Conservation (phyloP, 2,329 filamentous ascomycete genomes). For the Intubia oerlemansii region DNA sequence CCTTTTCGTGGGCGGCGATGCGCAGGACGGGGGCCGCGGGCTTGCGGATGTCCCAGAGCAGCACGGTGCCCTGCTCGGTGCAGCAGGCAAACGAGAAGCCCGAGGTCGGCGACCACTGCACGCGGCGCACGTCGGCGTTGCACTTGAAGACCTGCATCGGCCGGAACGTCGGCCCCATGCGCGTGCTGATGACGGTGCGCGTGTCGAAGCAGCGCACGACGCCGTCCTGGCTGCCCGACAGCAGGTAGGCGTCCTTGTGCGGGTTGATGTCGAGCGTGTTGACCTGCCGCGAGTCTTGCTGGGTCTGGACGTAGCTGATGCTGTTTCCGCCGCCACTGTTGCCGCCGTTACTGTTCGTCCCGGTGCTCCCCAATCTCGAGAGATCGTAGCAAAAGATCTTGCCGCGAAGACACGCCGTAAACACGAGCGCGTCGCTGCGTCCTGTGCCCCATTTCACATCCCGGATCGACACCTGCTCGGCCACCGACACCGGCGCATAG, state of each 20-base stretch:
- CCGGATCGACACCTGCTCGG: conserved; percentile 41
- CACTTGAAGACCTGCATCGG: conserved; percentile 24
- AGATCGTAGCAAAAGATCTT: conserved; percentile 45
- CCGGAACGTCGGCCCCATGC: conserved; percentile 28
- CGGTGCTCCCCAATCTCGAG: conserved; percentile 25
- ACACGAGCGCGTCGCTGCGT: conserved; percentile 29
- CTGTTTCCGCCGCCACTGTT: conserved; percentile 15
- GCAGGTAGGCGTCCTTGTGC: conserved; percentile 30
- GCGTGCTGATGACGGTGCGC: conserved; percentile 22
- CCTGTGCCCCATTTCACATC: conserved; percentile 34
- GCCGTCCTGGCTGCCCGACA: conserved; percentile 44
- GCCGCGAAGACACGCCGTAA: conserved; percentile 33
- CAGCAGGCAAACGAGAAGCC: conserved; percentile 42
- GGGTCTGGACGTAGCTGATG: conserved; percentile 33
- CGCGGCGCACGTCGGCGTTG: conserved; percentile 40
- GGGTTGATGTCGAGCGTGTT: conserved; percentile 43
- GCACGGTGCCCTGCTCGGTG: conserved; percentile 37
- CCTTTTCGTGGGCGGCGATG: conserved; percentile 39
- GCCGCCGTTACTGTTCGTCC: no score
- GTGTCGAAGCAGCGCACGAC: conserved; percentile 40
- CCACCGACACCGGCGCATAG: conserved; percentile 19
- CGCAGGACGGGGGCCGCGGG: conserved; percentile 29
- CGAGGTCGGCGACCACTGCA: conserved; percentile 43
- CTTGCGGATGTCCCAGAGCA: conserved; percentile 44
- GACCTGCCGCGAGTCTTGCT: conserved; percentile 41